phyloP scores from a whole-genome alignment of 345 rosid genomes.

The Anacardium occidentale region DNA sequence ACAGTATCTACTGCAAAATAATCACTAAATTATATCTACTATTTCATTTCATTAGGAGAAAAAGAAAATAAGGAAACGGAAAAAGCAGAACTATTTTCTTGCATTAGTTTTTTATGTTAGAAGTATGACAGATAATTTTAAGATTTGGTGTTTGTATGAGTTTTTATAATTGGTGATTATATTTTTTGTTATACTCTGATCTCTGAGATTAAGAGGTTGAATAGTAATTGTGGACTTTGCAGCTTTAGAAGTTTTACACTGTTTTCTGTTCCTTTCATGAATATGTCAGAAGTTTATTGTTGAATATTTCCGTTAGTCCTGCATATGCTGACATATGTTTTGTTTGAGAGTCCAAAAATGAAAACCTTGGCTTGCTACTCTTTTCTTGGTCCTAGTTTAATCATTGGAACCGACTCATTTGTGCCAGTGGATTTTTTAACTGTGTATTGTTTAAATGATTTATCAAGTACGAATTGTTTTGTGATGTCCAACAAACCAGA shows the following conservation, averaged over 20 bases:
- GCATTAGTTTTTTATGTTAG: not conserved
- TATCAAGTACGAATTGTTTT: conserved; percentile 13
- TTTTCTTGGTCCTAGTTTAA: not conserved
- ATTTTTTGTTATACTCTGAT: not conserved
- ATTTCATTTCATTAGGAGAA: not conserved
- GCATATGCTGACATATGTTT: not conserved
- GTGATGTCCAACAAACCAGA: conserved; percentile 44
- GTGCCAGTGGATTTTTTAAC: not conserved
- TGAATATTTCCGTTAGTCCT: not conserved
- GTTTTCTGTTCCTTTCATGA: not conserved
- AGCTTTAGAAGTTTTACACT: not conserved
- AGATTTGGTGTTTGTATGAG: not conserved
- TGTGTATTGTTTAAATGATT: conserved; percentile 6
- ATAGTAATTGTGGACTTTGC: not conserved
- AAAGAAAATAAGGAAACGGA: not conserved
- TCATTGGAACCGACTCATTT: not conserved
- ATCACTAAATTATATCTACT: not conserved
- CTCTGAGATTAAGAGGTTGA: not conserved
- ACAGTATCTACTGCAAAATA: not conserved
- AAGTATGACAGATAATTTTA: not conserved
- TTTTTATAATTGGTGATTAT: not conserved
- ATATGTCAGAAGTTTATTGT: not conserved
- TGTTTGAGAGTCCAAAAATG: not conserved
- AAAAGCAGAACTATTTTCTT: not conserved
- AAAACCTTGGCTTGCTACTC: not conserved